phyloP scores from a whole-genome alignment of 768 basidiomycete species.

The Suillus subalutaceus region DNA sequence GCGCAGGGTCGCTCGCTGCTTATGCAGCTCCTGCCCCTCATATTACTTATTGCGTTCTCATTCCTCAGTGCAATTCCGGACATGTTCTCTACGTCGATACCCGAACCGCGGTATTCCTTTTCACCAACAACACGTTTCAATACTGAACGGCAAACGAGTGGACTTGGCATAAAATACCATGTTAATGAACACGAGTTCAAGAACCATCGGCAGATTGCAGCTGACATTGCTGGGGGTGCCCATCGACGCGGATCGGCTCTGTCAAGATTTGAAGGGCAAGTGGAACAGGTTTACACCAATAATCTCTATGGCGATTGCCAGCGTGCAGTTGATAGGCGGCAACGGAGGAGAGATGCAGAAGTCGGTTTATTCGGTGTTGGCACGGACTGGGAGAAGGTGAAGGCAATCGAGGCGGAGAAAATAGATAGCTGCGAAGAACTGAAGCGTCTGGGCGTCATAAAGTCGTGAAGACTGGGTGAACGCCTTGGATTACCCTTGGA shows the following conservation, averaged over 20 bases:
- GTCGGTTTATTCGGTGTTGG: conserved; percentile 90
- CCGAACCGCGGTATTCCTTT: conserved; percentile 85
- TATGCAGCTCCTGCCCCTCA: conserved; percentile 80
- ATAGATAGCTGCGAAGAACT: conserved; percentile 81
- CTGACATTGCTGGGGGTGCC: conserved; percentile 59
- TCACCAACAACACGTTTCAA: conserved; percentile 59
- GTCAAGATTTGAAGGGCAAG: conserved; percentile 67
- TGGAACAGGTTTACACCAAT: conserved; percentile 78
- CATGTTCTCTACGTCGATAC: conserved; percentile 67
- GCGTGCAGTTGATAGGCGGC: conserved; percentile 63
- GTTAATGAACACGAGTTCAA: conserved; percentile 80
- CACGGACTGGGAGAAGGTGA: conserved; percentile 90
- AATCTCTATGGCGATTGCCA: conserved; percentile 75
- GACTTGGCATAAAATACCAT: conserved; percentile 77
- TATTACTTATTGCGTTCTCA: conserved; percentile 85
- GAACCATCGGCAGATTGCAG: conserved; percentile 74
- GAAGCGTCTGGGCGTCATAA: conserved; percentile 59
- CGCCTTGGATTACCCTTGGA: conserved; percentile 18
- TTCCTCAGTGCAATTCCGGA: conserved; percentile 79
- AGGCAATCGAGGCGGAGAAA: conserved; percentile 67
- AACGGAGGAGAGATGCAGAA: conserved; percentile 73
- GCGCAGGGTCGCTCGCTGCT: conserved; percentile 60
- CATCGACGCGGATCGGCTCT: conserved; percentile 37
- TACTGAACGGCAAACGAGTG: conserved; percentile 69
- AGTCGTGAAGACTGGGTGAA: conserved; percentile 26